A percentile compares a stretch with the other conserved stretches of the same genome.
phyloP scores from a whole-genome alignment of 257 asterid species.

The Capsicum rhomboideum region DNA sequence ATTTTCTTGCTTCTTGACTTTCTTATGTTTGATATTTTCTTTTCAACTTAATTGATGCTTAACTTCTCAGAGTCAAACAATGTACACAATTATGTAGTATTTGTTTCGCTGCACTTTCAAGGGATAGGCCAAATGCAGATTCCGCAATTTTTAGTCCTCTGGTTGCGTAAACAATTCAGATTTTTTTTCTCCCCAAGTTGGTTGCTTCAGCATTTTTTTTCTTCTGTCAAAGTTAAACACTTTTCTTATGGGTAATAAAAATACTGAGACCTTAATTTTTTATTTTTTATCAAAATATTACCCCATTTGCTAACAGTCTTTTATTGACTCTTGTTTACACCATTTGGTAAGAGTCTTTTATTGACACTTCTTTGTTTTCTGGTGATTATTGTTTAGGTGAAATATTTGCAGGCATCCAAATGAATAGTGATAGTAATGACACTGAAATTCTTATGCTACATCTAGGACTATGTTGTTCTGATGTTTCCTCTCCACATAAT shows the following conservation, averaged over 20 bases:
- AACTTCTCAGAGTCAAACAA: background rate
- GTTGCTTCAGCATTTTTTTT: background rate
- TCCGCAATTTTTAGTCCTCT: background rate
- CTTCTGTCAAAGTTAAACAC: background rate
- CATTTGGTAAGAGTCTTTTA: no score
- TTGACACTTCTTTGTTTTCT: background rate
- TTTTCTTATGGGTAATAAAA: background rate
- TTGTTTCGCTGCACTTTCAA: background rate
- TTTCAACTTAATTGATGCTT: background rate
- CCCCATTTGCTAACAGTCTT: background rate
- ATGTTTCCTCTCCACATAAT: conserved; percentile 32
- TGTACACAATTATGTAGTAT: background rate
- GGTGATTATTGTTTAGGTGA: conserved; percentile 43
- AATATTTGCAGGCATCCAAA: conserved; percentile 70
- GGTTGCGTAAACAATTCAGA: background rate
- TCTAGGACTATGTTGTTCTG: conserved; percentile 50
- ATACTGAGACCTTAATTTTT: background rate
- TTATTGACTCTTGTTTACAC: background rate
- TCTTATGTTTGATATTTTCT: background rate
- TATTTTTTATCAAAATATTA: background rate
- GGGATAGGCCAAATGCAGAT: background rate
- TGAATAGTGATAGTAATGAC: conserved; percentile 52
- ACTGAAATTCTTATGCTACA: conserved; percentile 71
- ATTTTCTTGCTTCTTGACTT: background rate
- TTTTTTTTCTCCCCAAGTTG: background rate